Base-by-base conservation (phyloP, 768 basidiomycete species). In the Mycena olivaceomarginata region DNA sequence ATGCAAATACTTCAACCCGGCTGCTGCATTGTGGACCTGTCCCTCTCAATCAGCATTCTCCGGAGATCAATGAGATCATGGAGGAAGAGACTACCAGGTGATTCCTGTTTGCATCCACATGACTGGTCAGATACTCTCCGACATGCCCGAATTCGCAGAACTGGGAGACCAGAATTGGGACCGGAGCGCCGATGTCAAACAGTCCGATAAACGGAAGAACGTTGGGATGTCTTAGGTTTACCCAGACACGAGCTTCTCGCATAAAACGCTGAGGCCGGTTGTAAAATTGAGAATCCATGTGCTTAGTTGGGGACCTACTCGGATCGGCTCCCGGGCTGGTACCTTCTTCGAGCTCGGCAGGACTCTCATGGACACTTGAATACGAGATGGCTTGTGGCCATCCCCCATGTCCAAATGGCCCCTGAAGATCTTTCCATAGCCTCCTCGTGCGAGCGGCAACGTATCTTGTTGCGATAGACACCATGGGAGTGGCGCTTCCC, bases 71-170 rank as follows among this genome's bases (percentile, higher is more conserved):
- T 31, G 2, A 31, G 11, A 6, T 10, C 6, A 31, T 13, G 8
- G 12, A 2, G 2, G 31, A 31, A 31, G 15, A 6, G 12, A 59
- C 56, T 59, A 59, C 56, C 18, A 59, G 22, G 25, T 59, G 22
- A 0, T 25, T 59, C 56, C 56, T 59, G 56, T 59, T 59, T 11
- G 22, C 56, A 22, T 31, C 7, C 25, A 25, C 11, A 59, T 59
- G 22, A 25, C 11, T 59, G 10, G 7, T 22, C 18, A 59, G 25
- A 59, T 59, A 59, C 22, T 31, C 11, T 59, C 56, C 7, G 22
- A 59, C 56, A 59, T 59, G 56, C 15, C 56, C 56, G 18, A 59
- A 59, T 59, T 59, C 12, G 22, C 56, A 59, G 31, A 59, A 59
- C 15, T 22, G 56, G 5, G 22, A 59, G 56, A 59, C 22, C 18